Evolutionary conservation across 2,329 filamentous ascomycete species (phyloP), one percentile per base, ranked within the genome.

Genomic region (Verticillium nubilum): DNA sequence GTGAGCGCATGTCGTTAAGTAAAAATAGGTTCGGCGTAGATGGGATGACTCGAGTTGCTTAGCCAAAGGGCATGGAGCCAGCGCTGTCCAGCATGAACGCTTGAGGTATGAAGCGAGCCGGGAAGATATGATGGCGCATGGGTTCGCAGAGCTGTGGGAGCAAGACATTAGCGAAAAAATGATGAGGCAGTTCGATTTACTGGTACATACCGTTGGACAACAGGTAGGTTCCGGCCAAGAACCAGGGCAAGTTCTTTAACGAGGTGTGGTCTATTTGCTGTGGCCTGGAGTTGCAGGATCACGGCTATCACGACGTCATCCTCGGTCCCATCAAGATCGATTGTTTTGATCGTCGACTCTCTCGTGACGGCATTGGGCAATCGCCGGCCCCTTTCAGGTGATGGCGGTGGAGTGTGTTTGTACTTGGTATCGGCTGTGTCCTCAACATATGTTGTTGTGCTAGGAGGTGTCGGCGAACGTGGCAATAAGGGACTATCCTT

Each of bases 291-390:
- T 76, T 96, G 92, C 67, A 91, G 78, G 68, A 98, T 91, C 55
- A 96, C 92, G 17, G 87, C 92, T 71, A 96, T 89, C 57, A 99
- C 94, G 67, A 99, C 96, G 69, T 97, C 92, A 73, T 99, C 95
- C 71, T 93, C 92, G 75, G 98, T 93, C 42, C 86, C 86, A 65
- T 92, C 88, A 57, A 92, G 84, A 72, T 96, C 90, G 12, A 57
- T 57, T 25, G 35, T 23, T 19, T 25, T 26, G 19, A 12, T 47
- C n/a, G 42, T 10, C 23, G 17, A 10, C 12, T 47, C 7, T 1
- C 19, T 13, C 19, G 2, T n/a, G n/a, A 9, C n/a, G n/a, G 5
- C n/a, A 9, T n/a, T 2, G 9, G 19, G n/a, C n/a, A 23, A 10
- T 3, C 9, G 7, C 23, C 19, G 42, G 2, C 9, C 26, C 4